phyloP scores from a whole-genome alignment of 805 yeast species.

The Nakazawaea holstii region DNA sequence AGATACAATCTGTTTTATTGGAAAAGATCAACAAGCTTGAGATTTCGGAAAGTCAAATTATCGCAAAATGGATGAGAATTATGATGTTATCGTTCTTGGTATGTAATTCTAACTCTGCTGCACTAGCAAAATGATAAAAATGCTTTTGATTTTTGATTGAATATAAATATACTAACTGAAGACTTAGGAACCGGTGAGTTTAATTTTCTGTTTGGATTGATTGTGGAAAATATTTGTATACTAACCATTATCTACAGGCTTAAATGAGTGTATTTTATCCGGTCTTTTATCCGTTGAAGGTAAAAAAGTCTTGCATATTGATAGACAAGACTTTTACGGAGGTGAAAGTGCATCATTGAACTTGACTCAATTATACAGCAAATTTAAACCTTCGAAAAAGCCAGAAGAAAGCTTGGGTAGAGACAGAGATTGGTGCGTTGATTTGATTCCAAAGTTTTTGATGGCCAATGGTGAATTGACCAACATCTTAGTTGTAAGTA shows the following conservation, averaged over 20 bases:
- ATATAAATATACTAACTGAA: not conserved
- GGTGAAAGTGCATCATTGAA: conserved; percentile 87
- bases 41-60: too few relatives aligned
- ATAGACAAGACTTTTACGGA: conserved; percentile 94
- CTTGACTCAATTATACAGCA: conserved; percentile 64
- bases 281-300: conserved; percentile 97
- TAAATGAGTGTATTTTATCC: conserved; percentile 92
- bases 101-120: conserved; percentile 18
- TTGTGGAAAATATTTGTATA: not conserved
- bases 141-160: too few relatives aligned
- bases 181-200: conserved; percentile 26
- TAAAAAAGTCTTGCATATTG: conserved; percentile 93
- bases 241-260: conserved; percentile 41
- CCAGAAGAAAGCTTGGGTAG: conserved; percentile 74
- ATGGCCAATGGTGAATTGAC: conserved; percentile 98
- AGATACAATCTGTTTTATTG: too few relatives aligned
- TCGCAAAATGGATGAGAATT: conserved; percentile 77
- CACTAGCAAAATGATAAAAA: too few relatives aligned
- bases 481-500: conserved; percentile 62
- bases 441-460: conserved; percentile 90
- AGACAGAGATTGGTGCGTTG: conserved; percentile 97
- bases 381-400: conserved; percentile 78
- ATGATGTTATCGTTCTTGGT: conserved; percentile 95
- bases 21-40: too few relatives aligned
- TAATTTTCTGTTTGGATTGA: not conserved